A percentile compares a stretch with the other conserved stretches of the same genome.
Evolutionary conservation across 1,139 yeast species (phyloP).

Genomic region (Magnusiomyces fungicola): DNA sequence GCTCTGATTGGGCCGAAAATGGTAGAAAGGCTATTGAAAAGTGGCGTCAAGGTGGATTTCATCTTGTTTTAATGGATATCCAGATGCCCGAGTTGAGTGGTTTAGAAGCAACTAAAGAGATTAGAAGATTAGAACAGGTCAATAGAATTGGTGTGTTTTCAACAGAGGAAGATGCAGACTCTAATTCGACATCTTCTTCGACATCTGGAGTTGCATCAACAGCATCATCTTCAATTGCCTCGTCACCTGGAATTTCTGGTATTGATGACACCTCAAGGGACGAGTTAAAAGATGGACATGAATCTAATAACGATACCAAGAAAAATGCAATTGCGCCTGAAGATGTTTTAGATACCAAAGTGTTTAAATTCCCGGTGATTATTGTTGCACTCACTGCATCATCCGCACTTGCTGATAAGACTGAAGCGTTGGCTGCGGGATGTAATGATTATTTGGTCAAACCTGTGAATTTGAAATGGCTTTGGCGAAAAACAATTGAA

Average conservation of each 20-base stretch:
- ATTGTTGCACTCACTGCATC: slow-evolving; percentile 95
- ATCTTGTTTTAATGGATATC: slow-evolving; percentile 87
- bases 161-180: slow-evolving; percentile 20
- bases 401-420: slow-evolving; percentile 77
- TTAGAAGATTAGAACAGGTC: slow-evolving; percentile 69
- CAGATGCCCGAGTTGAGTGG: slow-evolving; percentile 93
- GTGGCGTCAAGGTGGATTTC: slow-evolving; percentile 90
- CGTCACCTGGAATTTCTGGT: slow-evolving; percentile 1
- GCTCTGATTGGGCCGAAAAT: slow-evolving; percentile 78
- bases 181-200: not conserved
- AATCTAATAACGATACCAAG: not conserved
- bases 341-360: slow-evolving; percentile 48
- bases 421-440: slow-evolving; percentile 91
- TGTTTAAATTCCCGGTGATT: slow-evolving; percentile 84
- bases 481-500: slow-evolving; percentile 87
- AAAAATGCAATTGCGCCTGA: slow-evolving; percentile 26
- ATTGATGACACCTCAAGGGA: not conserved
- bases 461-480: slow-evolving; percentile 92
- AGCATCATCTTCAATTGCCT: slow-evolving; percentile 5
- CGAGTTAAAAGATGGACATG: not conserved
- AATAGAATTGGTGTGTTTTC: slow-evolving; percentile 81
- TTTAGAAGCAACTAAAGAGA: slow-evolving; percentile 84
- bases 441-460: slow-evolving; percentile 96
- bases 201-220: slow-evolving; percentile 8
- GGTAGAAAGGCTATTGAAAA: slow-evolving; percentile 90